Evolutionary conservation across 2,329 filamentous ascomycete genomes (phyloP).

Genomic region (Colletotrichum coccodes): DNA sequence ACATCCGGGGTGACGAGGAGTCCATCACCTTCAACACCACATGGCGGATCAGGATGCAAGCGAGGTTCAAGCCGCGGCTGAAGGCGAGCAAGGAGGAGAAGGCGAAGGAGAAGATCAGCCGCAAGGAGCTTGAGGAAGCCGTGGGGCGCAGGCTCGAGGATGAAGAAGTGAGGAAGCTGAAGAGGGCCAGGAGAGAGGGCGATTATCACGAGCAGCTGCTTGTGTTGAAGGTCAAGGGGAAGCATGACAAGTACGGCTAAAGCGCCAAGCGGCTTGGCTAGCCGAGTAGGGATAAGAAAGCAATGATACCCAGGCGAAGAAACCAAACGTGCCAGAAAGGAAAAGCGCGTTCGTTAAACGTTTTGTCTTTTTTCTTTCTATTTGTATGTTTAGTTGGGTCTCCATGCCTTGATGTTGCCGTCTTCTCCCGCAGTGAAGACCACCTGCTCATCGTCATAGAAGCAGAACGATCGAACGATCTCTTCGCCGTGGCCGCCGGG

Average conservation of each 20-base stretch:
- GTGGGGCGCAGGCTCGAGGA: constrained; percentile 82
- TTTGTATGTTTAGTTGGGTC: constrained; percentile 37
- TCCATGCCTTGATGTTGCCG: constrained; percentile 67
- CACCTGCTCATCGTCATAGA: constrained; percentile 68
- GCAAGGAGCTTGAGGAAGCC: constrained; percentile 84
- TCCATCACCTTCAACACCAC: constrained; percentile 75
- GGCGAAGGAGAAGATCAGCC: constrained; percentile 84
- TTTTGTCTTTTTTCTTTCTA: neutral
- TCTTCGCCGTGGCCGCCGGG: constrained; percentile 72
- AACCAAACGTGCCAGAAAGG: neutral
- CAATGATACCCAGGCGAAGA: constrained; percentile 24
- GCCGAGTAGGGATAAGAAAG: neutral
- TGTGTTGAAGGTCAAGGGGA: constrained; percentile 89
- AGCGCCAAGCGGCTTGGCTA: neutral
- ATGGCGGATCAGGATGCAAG: constrained; percentile 90
- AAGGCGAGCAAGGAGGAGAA: constrained; percentile 86
- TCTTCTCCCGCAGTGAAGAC: constrained; percentile 71
- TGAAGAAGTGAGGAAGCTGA: constrained; percentile 85
- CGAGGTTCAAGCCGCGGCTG: constrained; percentile 87
- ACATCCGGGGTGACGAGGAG: constrained; percentile 82
- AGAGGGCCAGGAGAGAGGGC: constrained; percentile 85
- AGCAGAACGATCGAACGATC: constrained; percentile 71
- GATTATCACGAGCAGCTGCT: constrained; percentile 90
- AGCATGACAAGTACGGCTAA: constrained; percentile 83
- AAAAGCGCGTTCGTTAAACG: neutral